Evolutionary conservation across 352 stramenopile genomes (phyloP), one percentile per base, ranked within the genome.

Genomic region (Bremia lactucae): DNA sequence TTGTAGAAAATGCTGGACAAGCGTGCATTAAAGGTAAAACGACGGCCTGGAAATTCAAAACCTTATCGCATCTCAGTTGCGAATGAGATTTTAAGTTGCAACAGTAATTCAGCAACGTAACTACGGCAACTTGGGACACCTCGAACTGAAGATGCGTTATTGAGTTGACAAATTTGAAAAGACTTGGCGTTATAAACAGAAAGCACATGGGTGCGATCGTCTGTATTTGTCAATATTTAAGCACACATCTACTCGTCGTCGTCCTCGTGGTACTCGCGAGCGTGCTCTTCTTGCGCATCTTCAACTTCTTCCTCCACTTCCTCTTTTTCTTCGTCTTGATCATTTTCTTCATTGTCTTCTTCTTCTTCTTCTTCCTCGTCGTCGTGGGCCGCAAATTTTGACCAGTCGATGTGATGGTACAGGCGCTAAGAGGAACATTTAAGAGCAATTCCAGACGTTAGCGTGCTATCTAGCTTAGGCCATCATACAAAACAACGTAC

Each of bases 1-100:
- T 29, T 35, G 33, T 31, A 87, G 74, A 72, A 69, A 46, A 79
- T 96, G 49, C 62, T 98, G 21, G 89, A 97, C 62, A 82, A 78
- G 62, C 87, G 92, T 42, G 71, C 86, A 15, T 71, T 91, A 24
- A 97, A 97, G 68, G 87, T 98, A 25, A 92, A 83, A 62, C 68
- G 83, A 38, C 72, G 83, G 46, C 81, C 80, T 22, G 83, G 83
- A 8, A 90, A 95, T 67, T 77, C 81, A 18, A 95, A 95, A 64
- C 68, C 69, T 21, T 85, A 91, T 52, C 78, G 83, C 45, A 93
- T 94, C 41, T 65, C 83, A 7, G 80, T 76, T 2, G 80, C 80
- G 1, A 70, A 85, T 10, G 65, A 70, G 42, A 90, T 91, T 41
- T 55, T 93, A 18, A 46, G 59, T 36, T 63, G 14, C 20, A 28